Percentiles rank a stretch among this genome's conserved stretches.
Evolutionary conservation across 1,284 basidiomycete species (phyloP).

Genomic region (Omphalotus olearius): DNA sequence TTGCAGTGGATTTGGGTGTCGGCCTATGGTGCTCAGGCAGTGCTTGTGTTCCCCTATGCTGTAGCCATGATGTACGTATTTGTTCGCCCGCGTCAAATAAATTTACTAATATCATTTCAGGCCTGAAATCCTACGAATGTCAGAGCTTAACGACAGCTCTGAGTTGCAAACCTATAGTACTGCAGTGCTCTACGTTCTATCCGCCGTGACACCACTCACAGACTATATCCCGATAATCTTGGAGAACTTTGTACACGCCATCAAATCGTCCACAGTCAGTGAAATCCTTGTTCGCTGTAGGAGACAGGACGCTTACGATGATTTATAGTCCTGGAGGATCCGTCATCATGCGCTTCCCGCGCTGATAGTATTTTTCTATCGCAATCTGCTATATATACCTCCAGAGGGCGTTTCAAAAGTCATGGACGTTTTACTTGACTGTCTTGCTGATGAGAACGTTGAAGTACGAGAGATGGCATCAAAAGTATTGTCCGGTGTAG

Average conservation of each 20-base stretch:
- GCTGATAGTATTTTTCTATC: constrained; percentile 80
- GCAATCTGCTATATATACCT: constrained; percentile 78
- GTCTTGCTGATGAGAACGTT: constrained; percentile 86
- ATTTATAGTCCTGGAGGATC: constrained; percentile 70
- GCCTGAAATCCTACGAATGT: constrained; percentile 77
- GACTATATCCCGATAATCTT: constrained; percentile 60
- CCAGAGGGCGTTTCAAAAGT: constrained; percentile 62
- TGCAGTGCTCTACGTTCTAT: constrained; percentile 71
- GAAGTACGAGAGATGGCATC: constrained; percentile 96
- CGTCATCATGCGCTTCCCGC: constrained; percentile 72
- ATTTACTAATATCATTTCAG: constrained; percentile 29
- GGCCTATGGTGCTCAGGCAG: constrained; percentile 64
- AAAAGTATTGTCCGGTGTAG: constrained; percentile 83
- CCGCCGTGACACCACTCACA: constrained; percentile 60
- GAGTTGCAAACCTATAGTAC: constrained; percentile 72
- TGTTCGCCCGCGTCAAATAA: neutral
- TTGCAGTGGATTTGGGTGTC: constrained; percentile 78
- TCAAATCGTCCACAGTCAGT: constrained; percentile 65
- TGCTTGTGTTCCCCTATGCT: constrained; percentile 69
- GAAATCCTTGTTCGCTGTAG: constrained; percentile 9
- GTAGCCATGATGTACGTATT: constrained; percentile 68
- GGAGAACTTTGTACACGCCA: constrained; percentile 56
- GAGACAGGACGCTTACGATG: constrained; percentile 9
- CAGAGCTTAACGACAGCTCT: constrained; percentile 73
- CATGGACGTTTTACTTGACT: constrained; percentile 79